Percentiles rank a stretch among this genome's conserved stretches.
phyloP scores from a whole-genome alignment of 1,139 yeast species.

The Blastobotrys capitulatus region DNA sequence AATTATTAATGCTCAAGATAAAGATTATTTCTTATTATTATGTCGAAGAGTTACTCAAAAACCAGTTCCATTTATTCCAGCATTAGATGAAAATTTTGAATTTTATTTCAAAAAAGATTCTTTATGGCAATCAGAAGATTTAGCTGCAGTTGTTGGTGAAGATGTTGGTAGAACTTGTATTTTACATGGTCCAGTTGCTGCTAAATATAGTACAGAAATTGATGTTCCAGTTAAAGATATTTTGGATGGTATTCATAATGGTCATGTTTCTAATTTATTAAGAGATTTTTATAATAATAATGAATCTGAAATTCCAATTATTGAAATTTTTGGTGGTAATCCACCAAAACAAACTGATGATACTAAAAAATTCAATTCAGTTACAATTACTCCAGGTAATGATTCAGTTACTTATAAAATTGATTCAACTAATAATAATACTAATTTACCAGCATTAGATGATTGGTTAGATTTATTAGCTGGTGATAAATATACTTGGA shows the following conservation, averaged over 20 bases:
- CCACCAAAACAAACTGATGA: conserved; percentile 37
- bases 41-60: conserved; percentile 84
- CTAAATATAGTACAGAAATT: conserved; percentile 78
- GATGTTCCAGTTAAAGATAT: conserved; percentile 91
- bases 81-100: conserved; percentile 89
- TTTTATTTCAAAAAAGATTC: conserved; percentile 98
- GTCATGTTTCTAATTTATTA: conserved; percentile 71
- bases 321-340: conserved; percentile 82
- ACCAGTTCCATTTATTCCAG: conserved; percentile 98
- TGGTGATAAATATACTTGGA: conserved; percentile 77
- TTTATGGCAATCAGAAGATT: conserved; percentile 96
- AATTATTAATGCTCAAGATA: conserved; percentile 90
- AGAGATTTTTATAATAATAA: conserved; percentile 69
- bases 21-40: conserved; percentile 82
- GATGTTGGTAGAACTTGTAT: conserved; percentile 99
- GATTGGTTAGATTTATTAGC: conserved; percentile 81
- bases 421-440: conserved; percentile 37
- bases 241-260: conserved; percentile 82
- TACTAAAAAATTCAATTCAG: conserved; percentile 30
- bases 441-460: conserved; percentile 33
- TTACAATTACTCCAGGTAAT: conserved; percentile 31
- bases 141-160: conserved; percentile 91
- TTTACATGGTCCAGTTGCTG: conserved; percentile 97
- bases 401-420: conserved; percentile 45
- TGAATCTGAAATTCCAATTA: conserved; percentile 67